Evolutionary conservation across 495 filamentous ascomycete genomes (phyloP).

Genomic region (Tuber brumale): DNA sequence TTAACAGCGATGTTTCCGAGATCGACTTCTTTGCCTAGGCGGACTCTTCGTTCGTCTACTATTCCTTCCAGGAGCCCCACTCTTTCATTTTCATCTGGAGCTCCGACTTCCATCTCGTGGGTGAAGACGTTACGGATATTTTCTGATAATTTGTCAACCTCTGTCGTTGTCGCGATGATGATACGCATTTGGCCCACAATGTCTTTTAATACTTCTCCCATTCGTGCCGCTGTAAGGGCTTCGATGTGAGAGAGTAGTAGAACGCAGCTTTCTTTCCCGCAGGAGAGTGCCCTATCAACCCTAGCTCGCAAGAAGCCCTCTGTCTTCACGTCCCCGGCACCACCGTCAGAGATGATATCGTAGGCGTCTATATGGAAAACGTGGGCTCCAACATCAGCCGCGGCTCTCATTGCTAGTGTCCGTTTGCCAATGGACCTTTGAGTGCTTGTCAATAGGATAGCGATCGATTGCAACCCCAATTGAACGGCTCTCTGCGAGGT

Average conservation of each 20-base stretch:
- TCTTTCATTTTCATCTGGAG: conserved; percentile 86
- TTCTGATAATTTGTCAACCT: conserved; percentile 87
- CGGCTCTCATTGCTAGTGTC: conserved; percentile 65
- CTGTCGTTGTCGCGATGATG: conserved; percentile 85
- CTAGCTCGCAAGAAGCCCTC: conserved; percentile 81
- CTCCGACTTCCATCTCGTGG: conserved; percentile 88
- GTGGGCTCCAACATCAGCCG: conserved; percentile 82
- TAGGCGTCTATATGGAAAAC: conserved; percentile 85
- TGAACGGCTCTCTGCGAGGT: conserved; percentile 82
- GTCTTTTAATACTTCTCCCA: conserved; percentile 73
- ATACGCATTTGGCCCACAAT: conserved; percentile 66
- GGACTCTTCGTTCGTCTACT: conserved; percentile 64
- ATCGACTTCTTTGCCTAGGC: conserved; percentile 71
- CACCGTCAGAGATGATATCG: conserved; percentile 85
- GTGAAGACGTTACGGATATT: conserved; percentile 85
- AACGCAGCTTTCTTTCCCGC: conserved; percentile 74
- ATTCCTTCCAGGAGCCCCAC: conserved; percentile 77
- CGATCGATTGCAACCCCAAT: conserved; percentile 76
- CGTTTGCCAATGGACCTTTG: conserved; percentile 89
- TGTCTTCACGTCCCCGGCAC: conserved; percentile 83
- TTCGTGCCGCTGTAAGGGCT: conserved; percentile 81
- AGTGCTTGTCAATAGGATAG: conserved; percentile 78
- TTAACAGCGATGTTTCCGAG: conserved; percentile 78
- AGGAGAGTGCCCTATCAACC: conserved; percentile 79
- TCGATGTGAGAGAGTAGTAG: conserved; percentile 82